Conservation (phyloP, 345 rosid species). For the Hibiscus syriacus region DNA sequence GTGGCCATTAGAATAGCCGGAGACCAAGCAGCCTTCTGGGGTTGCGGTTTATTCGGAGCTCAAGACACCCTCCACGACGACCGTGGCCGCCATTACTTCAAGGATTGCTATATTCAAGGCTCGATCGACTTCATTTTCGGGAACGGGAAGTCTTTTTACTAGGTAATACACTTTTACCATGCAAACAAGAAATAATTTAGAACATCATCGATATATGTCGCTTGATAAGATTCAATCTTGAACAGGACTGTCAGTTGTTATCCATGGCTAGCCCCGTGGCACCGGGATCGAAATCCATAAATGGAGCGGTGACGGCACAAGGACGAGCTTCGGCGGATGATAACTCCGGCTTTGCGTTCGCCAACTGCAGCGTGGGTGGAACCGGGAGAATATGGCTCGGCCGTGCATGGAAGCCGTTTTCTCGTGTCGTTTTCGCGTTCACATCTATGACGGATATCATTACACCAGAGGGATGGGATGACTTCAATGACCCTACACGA, state of each 20-base stretch:
- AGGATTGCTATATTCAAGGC: conserved; percentile 86
- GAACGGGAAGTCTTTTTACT: conserved; percentile 66
- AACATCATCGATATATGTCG: neutral
- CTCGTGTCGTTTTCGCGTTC: conserved; percentile 59
- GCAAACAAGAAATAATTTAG: neutral
- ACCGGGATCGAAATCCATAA: conserved; percentile 50
- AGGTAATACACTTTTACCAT: conserved; percentile 24
- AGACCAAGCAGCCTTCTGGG: conserved; percentile 63
- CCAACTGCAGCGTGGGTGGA: conserved; percentile 65
- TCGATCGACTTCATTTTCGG: conserved; percentile 95
- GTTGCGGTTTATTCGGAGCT: conserved; percentile 95
- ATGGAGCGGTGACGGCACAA: conserved; percentile 84
- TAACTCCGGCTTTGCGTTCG: conserved; percentile 62
- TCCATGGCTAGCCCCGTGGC: conserved; percentile 71
- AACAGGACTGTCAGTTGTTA: conserved; percentile 54
- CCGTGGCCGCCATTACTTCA: conserved; percentile 17
- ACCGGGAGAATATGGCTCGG: conserved; percentile 86
- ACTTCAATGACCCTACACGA: conserved; percentile 71
- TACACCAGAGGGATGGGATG: conserved; percentile 85
- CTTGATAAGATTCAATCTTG: neutral
- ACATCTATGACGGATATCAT: conserved; percentile 69
- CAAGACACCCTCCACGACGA: conserved; percentile 97
- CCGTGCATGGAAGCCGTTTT: conserved; percentile 84
- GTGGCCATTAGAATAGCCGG: conserved; percentile 75
- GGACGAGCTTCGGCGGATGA: conserved; percentile 69